A percentile compares a stretch with the other conserved stretches of the same genome.
These are phyloP conservation scores for Hanseniaspora clermontiae DNA, from an alignment of 805 yeast genomes.

Conservation along the genomic window DNA sequence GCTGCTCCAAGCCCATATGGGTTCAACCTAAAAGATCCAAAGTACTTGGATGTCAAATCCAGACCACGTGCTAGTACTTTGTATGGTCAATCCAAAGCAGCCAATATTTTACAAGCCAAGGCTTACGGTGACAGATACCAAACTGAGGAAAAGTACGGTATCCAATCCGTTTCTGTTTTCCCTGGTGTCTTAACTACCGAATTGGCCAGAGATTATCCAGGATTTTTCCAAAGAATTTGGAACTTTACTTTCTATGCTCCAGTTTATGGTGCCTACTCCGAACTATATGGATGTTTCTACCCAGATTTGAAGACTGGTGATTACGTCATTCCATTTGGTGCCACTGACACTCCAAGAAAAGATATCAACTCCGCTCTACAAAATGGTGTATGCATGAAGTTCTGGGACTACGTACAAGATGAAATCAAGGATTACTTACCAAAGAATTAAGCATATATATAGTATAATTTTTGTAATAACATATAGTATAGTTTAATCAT, in stretches of 20 bases:
- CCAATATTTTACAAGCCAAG: constrained; percentile 27
- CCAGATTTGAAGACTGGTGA: constrained; percentile 28
- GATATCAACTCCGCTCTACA: constrained; percentile 21
- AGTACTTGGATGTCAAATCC: constrained; percentile 17
- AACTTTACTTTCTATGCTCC: constrained; percentile 18
- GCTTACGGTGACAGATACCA: constrained; percentile 27
- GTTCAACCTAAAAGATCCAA: constrained; percentile 25
- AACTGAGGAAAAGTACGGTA: constrained; percentile 21
- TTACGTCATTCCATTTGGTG: constrained; percentile 30
- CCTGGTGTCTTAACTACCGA: constrained; percentile 30
- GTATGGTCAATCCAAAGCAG: constrained; percentile 34
- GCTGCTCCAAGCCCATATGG: constrained; percentile 25
- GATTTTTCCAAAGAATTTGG: constrained; percentile 13
- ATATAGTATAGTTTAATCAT: background rate
- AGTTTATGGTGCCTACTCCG: constrained; percentile 30
- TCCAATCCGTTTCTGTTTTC: constrained; percentile 27
- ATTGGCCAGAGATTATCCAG: constrained; percentile 23
- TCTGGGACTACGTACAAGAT: constrained; percentile 22
- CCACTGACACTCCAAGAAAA: constrained; percentile 23
- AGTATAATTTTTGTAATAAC: no score
- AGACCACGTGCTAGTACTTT: constrained; percentile 18
- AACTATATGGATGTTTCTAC: constrained; percentile 29
- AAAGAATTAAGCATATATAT: background rate
- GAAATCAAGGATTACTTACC: constrained; percentile 14
- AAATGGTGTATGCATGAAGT: constrained; percentile 23